Evolutionary conservation across 2,329 filamentous ascomycete genomes (phyloP), one percentile per base, ranked within the genome.

Genomic region (Phyllosticta capitalensis): DNA sequence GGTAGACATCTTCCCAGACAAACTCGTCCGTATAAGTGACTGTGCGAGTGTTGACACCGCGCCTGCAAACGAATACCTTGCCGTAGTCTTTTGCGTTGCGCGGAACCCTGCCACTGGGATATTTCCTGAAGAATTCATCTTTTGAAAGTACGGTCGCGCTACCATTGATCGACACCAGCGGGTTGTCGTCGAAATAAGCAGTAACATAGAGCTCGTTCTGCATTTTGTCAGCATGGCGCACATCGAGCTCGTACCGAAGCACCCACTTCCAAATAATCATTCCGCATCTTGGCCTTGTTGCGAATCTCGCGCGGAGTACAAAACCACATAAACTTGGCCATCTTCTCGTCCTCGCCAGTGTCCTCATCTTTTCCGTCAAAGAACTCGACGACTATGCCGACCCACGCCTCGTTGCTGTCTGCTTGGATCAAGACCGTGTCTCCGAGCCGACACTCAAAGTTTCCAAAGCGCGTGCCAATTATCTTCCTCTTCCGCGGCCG

Each of bases 291-390:
- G 61, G 84, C 82, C 69, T 86, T 88, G 67, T 89, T 94, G 26
- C 87, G 83, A 62, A 96, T 90, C 74, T 97, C 92, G 67, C 88
- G 89, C 67, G 95, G 89, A 0, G 89, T 90, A 0, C 89, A 91
- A 70, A 99, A 96, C 94, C 94, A 99, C 81, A 96, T 87, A 69
- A 99, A 94, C 63, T 87, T 88, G 59, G 89, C 92, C 24, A 86
- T 85, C 78, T 90, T 96, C 63, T 79, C 77, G 3, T 84, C 86
- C 12, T 72, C 67, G 6, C 38, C 58, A 12, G 50, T 26, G 9
- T 61, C 59, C n/a, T 88, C 85, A 20, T 89, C 81, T 52, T 88
- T 85, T 30, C 86, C 83, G 52, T 92, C 85, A 48, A 86, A 71
- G 65, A 99, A 96, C 51, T 89, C 86, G 67, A 87, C 88, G 56